A percentile compares a stretch with the other conserved stretches of the same genome.
These are phyloP conservation scores for Xylaria arbuscula DNA, from an alignment of 2,329 filamentous ascomycete species.

Conservation along the genomic window DNA sequence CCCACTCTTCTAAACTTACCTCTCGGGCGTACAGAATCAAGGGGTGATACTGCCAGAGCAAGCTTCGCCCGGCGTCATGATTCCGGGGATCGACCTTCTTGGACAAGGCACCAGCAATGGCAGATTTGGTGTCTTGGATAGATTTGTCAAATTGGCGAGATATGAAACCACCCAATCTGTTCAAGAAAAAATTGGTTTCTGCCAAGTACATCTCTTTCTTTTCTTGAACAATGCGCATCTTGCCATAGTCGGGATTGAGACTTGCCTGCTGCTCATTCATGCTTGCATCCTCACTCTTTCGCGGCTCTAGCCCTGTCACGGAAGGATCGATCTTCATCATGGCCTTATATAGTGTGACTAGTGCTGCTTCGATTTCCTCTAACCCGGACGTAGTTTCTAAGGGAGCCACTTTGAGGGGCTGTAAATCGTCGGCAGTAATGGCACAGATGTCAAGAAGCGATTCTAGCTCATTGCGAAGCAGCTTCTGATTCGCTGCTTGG, in stretches of 20 bases:
- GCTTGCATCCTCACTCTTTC: slow-evolving; percentile 62
- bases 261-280: slow-evolving; percentile 59
- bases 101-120: slow-evolving; percentile 68
- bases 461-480: slow-evolving; percentile 89
- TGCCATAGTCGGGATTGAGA: slow-evolving; percentile 79
- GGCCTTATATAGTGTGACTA: slow-evolving; percentile 88
- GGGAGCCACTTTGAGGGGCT: slow-evolving; percentile 77
- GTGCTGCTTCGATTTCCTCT: slow-evolving; percentile 78
- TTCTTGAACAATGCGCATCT: slow-evolving; percentile 93
- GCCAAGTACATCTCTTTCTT: slow-evolving; percentile 90
- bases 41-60: slow-evolving; percentile 89
- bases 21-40: slow-evolving; percentile 90
- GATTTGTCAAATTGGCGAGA: slow-evolving; percentile 81
- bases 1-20: slow-evolving; percentile 84
- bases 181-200: slow-evolving; percentile 81
- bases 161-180: slow-evolving; percentile 84
- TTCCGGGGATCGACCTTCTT: slow-evolving; percentile 77
- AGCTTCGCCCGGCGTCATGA: slow-evolving; percentile 76
- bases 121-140: slow-evolving; percentile 74
- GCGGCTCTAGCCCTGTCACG: slow-evolving; percentile 65
- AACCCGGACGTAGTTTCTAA: slow-evolving; percentile 78
- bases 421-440: slow-evolving; percentile 80
- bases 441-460: slow-evolving; percentile 91
- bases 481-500: slow-evolving; percentile 95
- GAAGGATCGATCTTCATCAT: slow-evolving; percentile 93